Conservation (phyloP, 768 basidiomycete genomes). For the Leccinum fibrillosum region DNA sequence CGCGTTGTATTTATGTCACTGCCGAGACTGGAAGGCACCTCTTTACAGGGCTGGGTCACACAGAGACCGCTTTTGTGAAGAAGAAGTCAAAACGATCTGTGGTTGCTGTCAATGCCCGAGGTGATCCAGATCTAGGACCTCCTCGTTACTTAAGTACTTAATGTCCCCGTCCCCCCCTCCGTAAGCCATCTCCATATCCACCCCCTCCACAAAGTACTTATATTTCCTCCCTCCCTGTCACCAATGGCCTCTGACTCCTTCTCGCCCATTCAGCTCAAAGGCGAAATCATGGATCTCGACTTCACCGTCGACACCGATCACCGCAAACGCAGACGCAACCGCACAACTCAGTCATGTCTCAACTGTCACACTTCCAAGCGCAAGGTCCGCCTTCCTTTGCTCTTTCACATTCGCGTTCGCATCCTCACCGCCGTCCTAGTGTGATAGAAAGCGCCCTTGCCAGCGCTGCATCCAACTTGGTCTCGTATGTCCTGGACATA, state of each 20-base stretch:
- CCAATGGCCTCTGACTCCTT: constrained; percentile 54
- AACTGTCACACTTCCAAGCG: constrained; percentile 95
- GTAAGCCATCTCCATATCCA: constrained; percentile 45
- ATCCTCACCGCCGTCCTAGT: constrained; percentile 37
- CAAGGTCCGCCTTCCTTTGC: constrained; percentile 52
- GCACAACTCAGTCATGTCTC: constrained; percentile 83
- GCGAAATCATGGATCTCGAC: constrained; percentile 76
- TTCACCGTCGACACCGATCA: constrained; percentile 71
- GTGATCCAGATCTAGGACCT: constrained; percentile 45
- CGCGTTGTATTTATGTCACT: constrained; percentile 35
- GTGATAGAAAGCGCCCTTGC: constrained; percentile 90
- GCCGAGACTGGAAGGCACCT: constrained; percentile 34
- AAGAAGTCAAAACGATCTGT: constrained; percentile 28
- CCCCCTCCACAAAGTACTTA: constrained; percentile 41
- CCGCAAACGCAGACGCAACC: constrained; percentile 83
- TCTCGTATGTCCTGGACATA: constrained; percentile 47
- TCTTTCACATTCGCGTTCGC: background rate
- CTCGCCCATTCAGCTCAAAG: constrained; percentile 61
- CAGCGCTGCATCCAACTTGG: constrained; percentile 88
- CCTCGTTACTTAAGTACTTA: constrained; percentile 47
- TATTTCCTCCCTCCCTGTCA: constrained; percentile 34
- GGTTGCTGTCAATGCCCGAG: constrained; percentile 32
- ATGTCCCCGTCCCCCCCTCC: constrained; percentile 47
- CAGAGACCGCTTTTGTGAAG: constrained; percentile 34
- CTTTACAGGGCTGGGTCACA: constrained; percentile 32